Base-by-base conservation (phyloP, 768 basidiomycete species). In the Trametes gibbosa region DNA sequence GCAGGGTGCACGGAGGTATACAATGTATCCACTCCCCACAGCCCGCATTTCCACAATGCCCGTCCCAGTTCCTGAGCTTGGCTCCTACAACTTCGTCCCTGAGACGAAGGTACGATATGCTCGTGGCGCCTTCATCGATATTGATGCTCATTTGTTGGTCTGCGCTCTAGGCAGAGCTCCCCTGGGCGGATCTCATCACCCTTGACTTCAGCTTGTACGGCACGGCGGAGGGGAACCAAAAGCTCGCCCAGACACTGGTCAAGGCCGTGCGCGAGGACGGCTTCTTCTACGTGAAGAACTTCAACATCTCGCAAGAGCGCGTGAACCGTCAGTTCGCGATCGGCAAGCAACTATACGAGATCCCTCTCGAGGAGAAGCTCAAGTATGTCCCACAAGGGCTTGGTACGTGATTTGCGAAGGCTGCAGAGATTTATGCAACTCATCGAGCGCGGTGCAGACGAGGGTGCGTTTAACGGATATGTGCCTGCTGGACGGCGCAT, bases 211-310 rank as follows among this genome's bases (percentile, higher is more conserved):
- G 73, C 50, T 63, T 73, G 32, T 76, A 72, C 62, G 68, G 63
- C 21, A 75, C 74, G 0, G 70, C 74, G 0, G 75, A 78, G 59
- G 79, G 78, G 37, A 77, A 76, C 54, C 66, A 73, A 46, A 62
- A 74, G 58, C 77, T 79, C 19, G 76, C 79, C 1, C 40, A 76
- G 57, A 75, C 68, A 2, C 72, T 81, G 24, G 73, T 81, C 65
- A 68, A 73, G 39, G 80, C 77, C 19, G 72, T 81, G 32, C 75
- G 77, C 21, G 76, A 76, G 65, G 76, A 80, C 56, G 79, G 79
- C 13, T 80, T 80, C 71, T 81, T 80, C 75, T 81, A 80, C 66
- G 78, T 81, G 46, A 78, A 76, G 71, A 77, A 77, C 67, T 82
- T 78, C 65, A 78, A 76, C 60, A 78, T 83, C 63, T 67, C 75